Base-by-base conservation (phyloP, 441 rosid species). In the Arabidopsis hybrid region DNA sequence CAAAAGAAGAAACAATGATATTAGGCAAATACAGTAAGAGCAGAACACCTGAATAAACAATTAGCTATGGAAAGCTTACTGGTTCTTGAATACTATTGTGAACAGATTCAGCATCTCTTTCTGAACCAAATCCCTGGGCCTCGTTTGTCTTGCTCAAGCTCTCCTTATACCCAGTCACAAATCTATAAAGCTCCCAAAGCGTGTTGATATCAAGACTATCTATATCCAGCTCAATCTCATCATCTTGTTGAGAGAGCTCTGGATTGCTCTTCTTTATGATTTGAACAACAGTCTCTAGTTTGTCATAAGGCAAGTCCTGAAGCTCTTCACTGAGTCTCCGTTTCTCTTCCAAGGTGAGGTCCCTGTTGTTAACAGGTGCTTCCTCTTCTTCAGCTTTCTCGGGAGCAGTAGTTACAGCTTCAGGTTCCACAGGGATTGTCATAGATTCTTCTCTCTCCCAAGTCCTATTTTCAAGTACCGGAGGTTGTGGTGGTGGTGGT, bases 191-290 rank as follows among this genome's bases (percentile, higher is more conserved):
- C 77, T 95, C 98, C 98, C 98, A 93, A 67, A 93, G 86, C 7
- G 96, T 93, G 76, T 89, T 87, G 21, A 81, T 78, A 76, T 95
- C 98, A 80, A 95, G 82, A 78, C 83, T 83, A 71, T 93, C 98
- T 71, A 95, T 93, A 72, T 95, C 98, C 55, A 95, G 81, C 81
- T 95, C 99, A 82, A 95, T 89, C 82, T 93, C 98, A 84, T 91
- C 96, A 57, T 90, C 99, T 40, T 91, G 86, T 58, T 84, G 92
- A 52, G 78, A 82, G 50, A 95, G 89, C 14, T 81, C 83, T 8
- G 92, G 82, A 71, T 86, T 88, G 55, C 88, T 85, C 80, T 84
- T 86, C 82, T 79, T 85, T 79, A 89, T 89, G 57, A 89, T 89
- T 81, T 83, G 87, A 65, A 88, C 88, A 52, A 89, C 79, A 13